Conservation (phyloP, 1,284 basidiomycete genomes). For the Trametes polyzona region DNA sequence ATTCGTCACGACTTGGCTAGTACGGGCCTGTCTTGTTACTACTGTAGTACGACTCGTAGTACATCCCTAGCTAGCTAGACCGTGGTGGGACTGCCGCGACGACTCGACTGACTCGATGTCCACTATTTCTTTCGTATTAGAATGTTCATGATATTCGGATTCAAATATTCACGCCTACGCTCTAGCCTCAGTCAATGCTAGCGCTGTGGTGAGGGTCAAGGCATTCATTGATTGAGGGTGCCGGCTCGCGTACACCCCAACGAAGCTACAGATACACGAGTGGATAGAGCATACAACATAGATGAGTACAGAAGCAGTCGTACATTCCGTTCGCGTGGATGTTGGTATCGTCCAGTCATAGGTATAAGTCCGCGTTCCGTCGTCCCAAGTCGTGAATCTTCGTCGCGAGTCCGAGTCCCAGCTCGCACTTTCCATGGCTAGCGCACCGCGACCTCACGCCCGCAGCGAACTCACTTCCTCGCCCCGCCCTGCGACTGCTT, state of each 20-base stretch:
- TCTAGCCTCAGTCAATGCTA: too few relatives aligned
- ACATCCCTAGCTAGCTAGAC: not conserved
- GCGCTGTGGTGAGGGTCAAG: too few relatives aligned
- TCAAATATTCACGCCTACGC: not conserved
- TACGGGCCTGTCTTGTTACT: too few relatives aligned
- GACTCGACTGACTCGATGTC: conserved; percentile 5
- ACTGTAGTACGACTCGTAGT: not conserved
- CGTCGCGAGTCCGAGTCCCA: not conserved
- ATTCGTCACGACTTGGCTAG: not conserved
- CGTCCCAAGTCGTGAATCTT: not conserved
- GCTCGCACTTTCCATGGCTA: too few relatives aligned
- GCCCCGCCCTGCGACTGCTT: too few relatives aligned
- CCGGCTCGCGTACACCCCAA: too few relatives aligned
- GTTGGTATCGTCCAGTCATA: not conserved
- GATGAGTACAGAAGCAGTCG: not conserved
- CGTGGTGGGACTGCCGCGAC: not conserved
- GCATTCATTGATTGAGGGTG: too few relatives aligned
- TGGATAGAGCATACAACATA: too few relatives aligned
- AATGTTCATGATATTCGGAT: conserved; percentile 1
- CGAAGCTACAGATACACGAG: too few relatives aligned
- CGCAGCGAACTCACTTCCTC: too few relatives aligned
- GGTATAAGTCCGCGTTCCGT: not conserved
- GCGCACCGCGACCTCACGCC: too few relatives aligned
- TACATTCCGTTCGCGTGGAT: too few relatives aligned
- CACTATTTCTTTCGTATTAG: not conserved